phyloP scores from a whole-genome alignment of 306 rosid genomes.

The Vicia villosa region DNA sequence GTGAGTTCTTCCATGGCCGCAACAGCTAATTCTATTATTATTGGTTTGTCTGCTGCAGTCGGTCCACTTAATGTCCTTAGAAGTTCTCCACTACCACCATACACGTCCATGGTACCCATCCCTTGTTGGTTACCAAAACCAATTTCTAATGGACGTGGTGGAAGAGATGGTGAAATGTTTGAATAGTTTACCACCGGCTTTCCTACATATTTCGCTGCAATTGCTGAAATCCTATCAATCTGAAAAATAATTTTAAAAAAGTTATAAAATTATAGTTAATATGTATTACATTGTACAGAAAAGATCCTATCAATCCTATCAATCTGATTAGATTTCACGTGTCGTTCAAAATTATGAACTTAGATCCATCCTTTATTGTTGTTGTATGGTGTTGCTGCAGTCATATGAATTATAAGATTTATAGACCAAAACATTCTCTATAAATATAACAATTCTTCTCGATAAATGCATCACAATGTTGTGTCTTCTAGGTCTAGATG shows the following conservation, averaged over 20 bases:
- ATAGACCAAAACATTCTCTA: neutral
- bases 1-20: constrained; percentile 91
- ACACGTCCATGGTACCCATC: constrained; percentile 58
- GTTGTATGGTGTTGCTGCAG: neutral
- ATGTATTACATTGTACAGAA: neutral
- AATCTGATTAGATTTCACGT: too few relatives aligned
- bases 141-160: constrained; percentile 70
- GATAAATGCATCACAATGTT: too few relatives aligned
- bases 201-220: constrained; percentile 94
- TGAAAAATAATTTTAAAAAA: constrained; percentile 21
- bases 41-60: constrained; percentile 80
- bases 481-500: too few relatives aligned
- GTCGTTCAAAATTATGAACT: neutral
- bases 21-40: constrained; percentile 91
- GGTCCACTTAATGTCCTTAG: constrained; percentile 70
- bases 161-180: constrained; percentile 62
- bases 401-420: neutral
- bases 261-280: neutral
- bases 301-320: too few relatives aligned
- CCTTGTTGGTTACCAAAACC: constrained; percentile 62
- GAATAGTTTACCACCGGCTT: constrained; percentile 88
- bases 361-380: neutral
- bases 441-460: neutral
- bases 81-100: constrained; percentile 67
- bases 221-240: constrained; percentile 91